These are phyloP conservation scores for Pseudevernia furfuracea DNA, from an alignment of 495 filamentous ascomycete genomes.

Conservation along the genomic window DNA sequence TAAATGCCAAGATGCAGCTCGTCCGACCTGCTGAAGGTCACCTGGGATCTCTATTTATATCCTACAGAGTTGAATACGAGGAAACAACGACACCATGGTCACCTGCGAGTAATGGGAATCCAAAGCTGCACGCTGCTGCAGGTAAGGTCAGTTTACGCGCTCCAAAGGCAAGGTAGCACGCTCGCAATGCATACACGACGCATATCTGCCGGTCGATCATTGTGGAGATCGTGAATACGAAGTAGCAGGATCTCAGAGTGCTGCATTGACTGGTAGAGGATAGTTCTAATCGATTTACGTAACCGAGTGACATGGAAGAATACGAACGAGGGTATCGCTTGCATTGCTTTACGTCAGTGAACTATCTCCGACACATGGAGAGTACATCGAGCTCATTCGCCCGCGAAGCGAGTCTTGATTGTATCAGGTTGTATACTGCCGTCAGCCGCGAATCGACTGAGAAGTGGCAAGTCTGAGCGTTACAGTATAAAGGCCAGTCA, in stretches of 20 bases:
- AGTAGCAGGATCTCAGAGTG: background rate
- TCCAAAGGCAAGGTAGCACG: background rate
- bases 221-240: background rate
- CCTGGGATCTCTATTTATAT: background rate
- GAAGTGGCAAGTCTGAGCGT: background rate
- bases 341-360: background rate
- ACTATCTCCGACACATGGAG: background rate
- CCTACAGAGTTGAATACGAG: background rate
- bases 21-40: background rate
- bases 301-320: background rate
- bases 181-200: background rate
- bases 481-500: background rate
- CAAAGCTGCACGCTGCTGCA: background rate
- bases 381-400: background rate
- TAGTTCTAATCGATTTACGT: background rate
- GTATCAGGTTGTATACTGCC: too few species aligned
- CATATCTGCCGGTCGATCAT: background rate
- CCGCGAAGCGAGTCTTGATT: too few species aligned
- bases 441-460: too few species aligned
- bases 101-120: background rate
- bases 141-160: background rate
- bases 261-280: background rate
- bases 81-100: background rate
- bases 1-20: background rate
- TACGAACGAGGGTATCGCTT: background rate